phyloP scores from a whole-genome alignment of 2,329 filamentous ascomycete species.

The Fusarium proliferatum region DNA sequence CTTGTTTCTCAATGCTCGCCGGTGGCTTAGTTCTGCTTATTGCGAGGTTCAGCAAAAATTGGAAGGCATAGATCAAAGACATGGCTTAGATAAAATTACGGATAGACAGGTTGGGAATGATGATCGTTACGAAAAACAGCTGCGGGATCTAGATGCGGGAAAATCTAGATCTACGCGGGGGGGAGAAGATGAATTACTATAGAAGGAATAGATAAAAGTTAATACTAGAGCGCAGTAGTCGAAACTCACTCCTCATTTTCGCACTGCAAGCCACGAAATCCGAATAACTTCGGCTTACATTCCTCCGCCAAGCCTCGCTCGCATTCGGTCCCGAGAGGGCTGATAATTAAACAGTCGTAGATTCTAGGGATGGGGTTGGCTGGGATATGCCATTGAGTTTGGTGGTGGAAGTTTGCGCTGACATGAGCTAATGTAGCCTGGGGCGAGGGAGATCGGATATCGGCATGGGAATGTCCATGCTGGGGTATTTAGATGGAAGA shows the following conservation, averaged over 20 bases:
- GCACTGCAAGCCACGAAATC: background rate
- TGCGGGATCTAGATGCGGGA: background rate
- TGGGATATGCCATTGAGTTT: background rate
- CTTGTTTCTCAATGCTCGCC: conserved; percentile 8
- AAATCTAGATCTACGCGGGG: background rate
- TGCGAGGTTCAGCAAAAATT: conserved; percentile 33
- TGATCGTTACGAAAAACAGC: background rate
- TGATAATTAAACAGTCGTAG: background rate
- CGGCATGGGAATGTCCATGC: background rate
- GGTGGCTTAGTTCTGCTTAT: conserved; percentile 34
- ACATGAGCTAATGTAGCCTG: background rate
- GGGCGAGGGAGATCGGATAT: background rate
- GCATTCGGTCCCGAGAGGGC: background rate
- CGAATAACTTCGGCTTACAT: background rate
- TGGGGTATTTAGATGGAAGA: background rate
- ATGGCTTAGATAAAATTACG: background rate
- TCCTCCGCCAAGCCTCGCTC: background rate
- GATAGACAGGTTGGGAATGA: background rate
- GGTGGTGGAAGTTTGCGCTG: background rate
- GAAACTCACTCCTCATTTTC: background rate
- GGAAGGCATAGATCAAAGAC: conserved; percentile 23
- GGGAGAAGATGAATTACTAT: background rate
- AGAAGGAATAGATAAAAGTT: conserved; percentile 23
- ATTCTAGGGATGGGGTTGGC: background rate
- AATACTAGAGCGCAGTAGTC: background rate